Evolutionary conservation across 176 grass and related monocot genomes (phyloP), one percentile per base, ranked within the genome.

Genomic region (Cenchrus americanus): DNA sequence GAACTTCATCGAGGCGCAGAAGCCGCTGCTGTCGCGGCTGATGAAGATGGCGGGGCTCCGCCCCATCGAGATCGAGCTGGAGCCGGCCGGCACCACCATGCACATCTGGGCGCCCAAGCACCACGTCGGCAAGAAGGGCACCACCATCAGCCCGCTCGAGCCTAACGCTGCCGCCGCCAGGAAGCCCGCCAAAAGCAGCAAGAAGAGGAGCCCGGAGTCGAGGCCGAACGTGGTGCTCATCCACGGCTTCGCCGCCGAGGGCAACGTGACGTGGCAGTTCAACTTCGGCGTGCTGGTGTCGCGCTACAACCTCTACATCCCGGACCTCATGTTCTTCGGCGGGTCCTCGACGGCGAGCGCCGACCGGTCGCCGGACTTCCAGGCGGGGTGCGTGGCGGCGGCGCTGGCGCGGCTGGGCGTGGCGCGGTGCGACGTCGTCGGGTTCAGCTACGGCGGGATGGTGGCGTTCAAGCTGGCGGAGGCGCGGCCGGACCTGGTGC

Each of bases 361-460:
- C 4, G 93, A 94, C 69, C 62, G 96, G 54, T 92, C 96, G 26
- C 96, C 96, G 18, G 96, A 86, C 17, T 93, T 94, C 88, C 96
- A 98, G 87, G 91, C 91, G 11, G 60, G 6, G 41, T 96, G 91
- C 78, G 68, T 99, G 62, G 89, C 91, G 7, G 76, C 13, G n/a
- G 93, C 91, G 51, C 80, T 99, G 12, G 81, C 9, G 58, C 72
- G 77, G 87, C 87, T 98, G 32, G 89, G 93, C 19, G 91, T 98
- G 73, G 44, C 76, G 78, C 82, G 85, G 2, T 98, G 96, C 79
- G 87, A 93, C 80, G 89, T 89, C 0, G 96, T 98, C 1, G 93
- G 96, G 70, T 98, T 98, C 88, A 98, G 96, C 92, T 98, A 98
- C 80, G 96, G 96, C 0, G 96, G 96, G 21, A 95, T 98, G 96